Conservation (phyloP, 768 basidiomycete genomes). For the Amanita exitialis region DNA sequence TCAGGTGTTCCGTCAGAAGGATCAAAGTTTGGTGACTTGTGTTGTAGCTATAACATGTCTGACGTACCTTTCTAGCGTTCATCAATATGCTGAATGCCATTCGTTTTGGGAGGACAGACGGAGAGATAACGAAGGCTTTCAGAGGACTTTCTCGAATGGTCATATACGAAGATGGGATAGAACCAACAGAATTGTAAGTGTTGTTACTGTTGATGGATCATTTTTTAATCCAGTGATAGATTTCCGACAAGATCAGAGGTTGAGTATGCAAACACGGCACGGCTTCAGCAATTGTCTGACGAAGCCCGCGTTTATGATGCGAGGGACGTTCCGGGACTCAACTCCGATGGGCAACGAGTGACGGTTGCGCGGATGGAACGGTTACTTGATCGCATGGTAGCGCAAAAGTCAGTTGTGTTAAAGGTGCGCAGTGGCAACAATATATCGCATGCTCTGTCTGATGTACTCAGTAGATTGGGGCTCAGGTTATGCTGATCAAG, state of each 20-base stretch:
- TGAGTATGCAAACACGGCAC: constrained; percentile 50
- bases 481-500: constrained; percentile 83
- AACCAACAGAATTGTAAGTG: constrained; percentile 72
- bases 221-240: constrained; percentile 21
- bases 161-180: constrained; percentile 59
- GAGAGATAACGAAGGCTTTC: constrained; percentile 38
- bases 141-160: constrained; percentile 43
- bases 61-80: constrained; percentile 33
- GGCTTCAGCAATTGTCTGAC: constrained; percentile 34
- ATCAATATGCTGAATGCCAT: constrained; percentile 83
- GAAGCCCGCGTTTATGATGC: constrained; percentile 29
- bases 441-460: not conserved
- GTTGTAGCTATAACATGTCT: not conserved
- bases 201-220: not conserved
- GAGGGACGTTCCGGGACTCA: constrained; percentile 32
- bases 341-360: constrained; percentile 30
- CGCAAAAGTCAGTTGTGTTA: constrained; percentile 30
- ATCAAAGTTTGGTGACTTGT: constrained; percentile 39
- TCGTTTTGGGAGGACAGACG: constrained; percentile 60
- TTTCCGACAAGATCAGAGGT: constrained; percentile 68
- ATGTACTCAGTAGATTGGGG: constrained; percentile 40
- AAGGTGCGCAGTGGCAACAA: constrained; percentile 26
- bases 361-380: constrained; percentile 27
- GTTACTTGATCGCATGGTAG: constrained; percentile 54
- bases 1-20: constrained; percentile 83